phyloP scores from a whole-genome alignment of 306 rosid genomes.

The Rubus parviflorus region DNA sequence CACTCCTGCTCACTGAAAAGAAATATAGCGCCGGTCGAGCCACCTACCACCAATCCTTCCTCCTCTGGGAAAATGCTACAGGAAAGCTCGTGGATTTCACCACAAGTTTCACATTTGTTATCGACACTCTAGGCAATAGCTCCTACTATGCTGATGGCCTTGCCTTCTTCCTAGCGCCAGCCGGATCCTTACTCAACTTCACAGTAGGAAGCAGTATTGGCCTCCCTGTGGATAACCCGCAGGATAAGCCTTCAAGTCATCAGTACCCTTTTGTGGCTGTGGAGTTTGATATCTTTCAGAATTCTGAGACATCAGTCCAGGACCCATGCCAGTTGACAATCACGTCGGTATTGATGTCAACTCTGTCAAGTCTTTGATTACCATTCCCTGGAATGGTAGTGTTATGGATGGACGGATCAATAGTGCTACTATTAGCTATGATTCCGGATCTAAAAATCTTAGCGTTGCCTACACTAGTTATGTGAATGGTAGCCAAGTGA shows the following conservation, averaged over 20 bases:
- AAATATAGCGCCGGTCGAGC: too few relatives aligned
- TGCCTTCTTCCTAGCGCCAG: not conserved
- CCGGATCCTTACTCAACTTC: not conserved
- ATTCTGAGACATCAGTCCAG: not conserved
- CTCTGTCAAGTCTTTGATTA: slow-evolving; percentile 32
- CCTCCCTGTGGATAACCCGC: not conserved
- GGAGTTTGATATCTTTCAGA: slow-evolving; percentile 43
- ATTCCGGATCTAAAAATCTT: not conserved
- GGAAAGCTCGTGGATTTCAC: not conserved
- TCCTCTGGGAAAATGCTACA: not conserved
- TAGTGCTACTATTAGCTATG: not conserved
- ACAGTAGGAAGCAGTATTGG: not conserved
- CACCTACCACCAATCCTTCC: not conserved
- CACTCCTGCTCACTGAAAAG: too few relatives aligned
- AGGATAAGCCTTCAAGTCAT: not conserved
- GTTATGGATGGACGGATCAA: not conserved
- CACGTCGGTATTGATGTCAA: slow-evolving; percentile 52
- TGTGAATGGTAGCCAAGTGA: not conserved
- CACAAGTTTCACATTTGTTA: not conserved
- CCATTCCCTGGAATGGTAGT: not conserved
- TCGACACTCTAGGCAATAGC: not conserved
- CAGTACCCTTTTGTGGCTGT: slow-evolving; percentile 34
- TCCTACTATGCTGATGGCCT: not conserved
- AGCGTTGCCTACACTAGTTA: not conserved
- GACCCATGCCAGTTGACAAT: slow-evolving; percentile 28